Evolutionary conservation across 495 filamentous ascomycete genomes (phyloP).

Genomic region (Neurospora sp.): DNA sequence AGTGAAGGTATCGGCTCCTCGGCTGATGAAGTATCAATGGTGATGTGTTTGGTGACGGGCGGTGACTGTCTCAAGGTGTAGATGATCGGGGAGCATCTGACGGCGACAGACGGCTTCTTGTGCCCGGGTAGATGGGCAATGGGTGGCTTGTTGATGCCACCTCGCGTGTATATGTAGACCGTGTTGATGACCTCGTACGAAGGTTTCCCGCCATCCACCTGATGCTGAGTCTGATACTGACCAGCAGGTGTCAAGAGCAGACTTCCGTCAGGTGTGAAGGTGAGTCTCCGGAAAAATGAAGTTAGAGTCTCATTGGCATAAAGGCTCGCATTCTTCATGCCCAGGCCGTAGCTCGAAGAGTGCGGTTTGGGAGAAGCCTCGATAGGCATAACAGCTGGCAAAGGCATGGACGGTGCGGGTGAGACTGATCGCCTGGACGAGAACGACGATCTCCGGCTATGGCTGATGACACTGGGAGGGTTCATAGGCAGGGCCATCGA

Average conservation of each 20-base stretch:
- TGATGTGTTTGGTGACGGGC: conserved; percentile 74
- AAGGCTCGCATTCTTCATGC: conserved; percentile 73
- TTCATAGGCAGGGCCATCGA: conserved; percentile 92
- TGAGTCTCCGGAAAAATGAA: conserved; percentile 90
- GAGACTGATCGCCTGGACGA: conserved; percentile 89
- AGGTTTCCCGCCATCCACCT: conserved; percentile 58
- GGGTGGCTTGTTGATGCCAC: conserved; percentile 92
- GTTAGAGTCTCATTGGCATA: conserved; percentile 98
- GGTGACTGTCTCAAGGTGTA: conserved; percentile 67
- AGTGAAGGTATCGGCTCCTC: conserved; percentile 76
- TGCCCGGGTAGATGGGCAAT: conserved; percentile 96
- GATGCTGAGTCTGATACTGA: conserved; percentile 79
- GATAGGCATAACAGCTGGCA: conserved; percentile 95
- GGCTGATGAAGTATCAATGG: conserved; percentile 80
- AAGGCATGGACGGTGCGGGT: conserved; percentile 86
- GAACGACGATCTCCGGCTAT: conserved; percentile 90
- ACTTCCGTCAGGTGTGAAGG: conserved; percentile 93
- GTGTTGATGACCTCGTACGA: conserved; percentile 89
- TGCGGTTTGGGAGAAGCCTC: conserved; percentile 76
- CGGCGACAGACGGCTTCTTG: conserved; percentile 95
- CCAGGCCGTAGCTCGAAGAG: conserved; percentile 42
- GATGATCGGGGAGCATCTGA: conserved; percentile 84
- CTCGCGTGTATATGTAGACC: conserved; percentile 95
- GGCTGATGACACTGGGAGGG: conserved; percentile 74
- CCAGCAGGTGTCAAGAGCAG: conserved; percentile 92